Evolutionary conservation across 164 flowering plant species (phyloP), one percentile per base, ranked within the genome.

Genomic region (Protea cynaroides): DNA sequence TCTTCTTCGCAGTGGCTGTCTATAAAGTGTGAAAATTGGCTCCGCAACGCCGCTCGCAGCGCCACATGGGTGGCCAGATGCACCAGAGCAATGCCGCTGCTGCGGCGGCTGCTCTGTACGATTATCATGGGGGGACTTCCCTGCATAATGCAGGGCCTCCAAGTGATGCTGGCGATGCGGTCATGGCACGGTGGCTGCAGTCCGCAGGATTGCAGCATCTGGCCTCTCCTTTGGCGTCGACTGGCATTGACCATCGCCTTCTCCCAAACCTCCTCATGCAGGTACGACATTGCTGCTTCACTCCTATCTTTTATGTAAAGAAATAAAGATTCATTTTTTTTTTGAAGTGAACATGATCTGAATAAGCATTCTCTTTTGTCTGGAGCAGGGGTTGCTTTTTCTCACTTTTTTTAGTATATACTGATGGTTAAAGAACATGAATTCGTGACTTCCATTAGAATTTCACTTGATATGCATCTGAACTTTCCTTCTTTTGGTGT

Each of bases 61-160:
- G 96, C 91, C 96, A 80, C 85, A 83, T 85, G 89, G 96, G 95
- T 75, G 98, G 95, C 81, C 96, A 94, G 87, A 88, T 89, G 94
- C 97, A 89, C 79, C 99, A 94, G 86, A 83, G 82, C 84, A 86
- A 86, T 70, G 85, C 87, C 62, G 74, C 75, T 3, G 71, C 75
- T 8, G 90, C 97, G 17, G 87, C 93, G 29, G 83, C 93, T 38
- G 79, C 96, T 72, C 81, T 91, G 68, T 94, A 86, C 47, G 97
- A 94, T 63, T 88, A 84, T 67, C 79, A 84, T 15, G 79, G 75
- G 23, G 84, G 84, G 37, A 86, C 83, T 64, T 47, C 84, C 52
- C 59, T 82, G 61, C 84, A 79, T 61, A 79, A 72, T 68, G 81
- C 81, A 1, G 92, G 81, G 1, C 73, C 88, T 14, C 64, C 82